These are phyloP conservation scores for Blepharisma undulans DNA, from an alignment of 169 alveolate species.

Conservation along the genomic window DNA sequence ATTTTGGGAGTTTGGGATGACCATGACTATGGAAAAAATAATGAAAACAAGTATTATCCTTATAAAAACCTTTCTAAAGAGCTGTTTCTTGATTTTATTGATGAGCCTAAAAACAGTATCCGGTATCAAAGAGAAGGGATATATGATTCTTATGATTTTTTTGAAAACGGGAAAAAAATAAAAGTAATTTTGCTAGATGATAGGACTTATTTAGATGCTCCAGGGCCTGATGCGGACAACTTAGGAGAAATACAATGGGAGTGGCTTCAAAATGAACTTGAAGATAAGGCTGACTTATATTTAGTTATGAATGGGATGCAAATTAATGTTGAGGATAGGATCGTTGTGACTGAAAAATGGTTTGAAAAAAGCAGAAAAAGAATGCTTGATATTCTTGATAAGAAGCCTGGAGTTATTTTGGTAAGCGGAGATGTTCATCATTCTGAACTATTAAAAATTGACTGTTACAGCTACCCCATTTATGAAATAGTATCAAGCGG, in stretches of 20 bases:
- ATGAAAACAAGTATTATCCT: slow-evolving; percentile 60
- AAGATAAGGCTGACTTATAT: slow-evolving; percentile 56
- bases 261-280: slow-evolving; percentile 74
- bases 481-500: slow-evolving; percentile 50
- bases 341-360: slow-evolving; percentile 59
- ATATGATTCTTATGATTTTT: slow-evolving; percentile 63
- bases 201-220: slow-evolving; percentile 62
- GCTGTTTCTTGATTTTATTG: slow-evolving; percentile 69
- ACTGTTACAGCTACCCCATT: slow-evolving; percentile 39
- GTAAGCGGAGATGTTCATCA: slow-evolving; percentile 79
- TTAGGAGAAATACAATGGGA: slow-evolving; percentile 68
- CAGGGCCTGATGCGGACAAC: slow-evolving; percentile 48
- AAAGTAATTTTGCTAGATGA: slow-evolving; percentile 77
- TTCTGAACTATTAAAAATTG: slow-evolving; percentile 57
- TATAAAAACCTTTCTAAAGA: slow-evolving; percentile 54
- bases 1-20: slow-evolving; percentile 81
- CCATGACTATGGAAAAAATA: slow-evolving; percentile 75
- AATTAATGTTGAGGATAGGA: slow-evolving; percentile 68
- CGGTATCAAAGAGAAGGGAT: slow-evolving; percentile 48
- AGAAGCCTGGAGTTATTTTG: slow-evolving; percentile 60
- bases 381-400: slow-evolving; percentile 58
- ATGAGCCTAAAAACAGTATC: slow-evolving; percentile 63
- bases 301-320: slow-evolving; percentile 70
- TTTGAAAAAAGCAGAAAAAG: slow-evolving; percentile 54
- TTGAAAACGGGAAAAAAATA: slow-evolving; percentile 49